Conservation (phyloP, 306 rosid species). For the Gynostemma pentaphyllum region DNA sequence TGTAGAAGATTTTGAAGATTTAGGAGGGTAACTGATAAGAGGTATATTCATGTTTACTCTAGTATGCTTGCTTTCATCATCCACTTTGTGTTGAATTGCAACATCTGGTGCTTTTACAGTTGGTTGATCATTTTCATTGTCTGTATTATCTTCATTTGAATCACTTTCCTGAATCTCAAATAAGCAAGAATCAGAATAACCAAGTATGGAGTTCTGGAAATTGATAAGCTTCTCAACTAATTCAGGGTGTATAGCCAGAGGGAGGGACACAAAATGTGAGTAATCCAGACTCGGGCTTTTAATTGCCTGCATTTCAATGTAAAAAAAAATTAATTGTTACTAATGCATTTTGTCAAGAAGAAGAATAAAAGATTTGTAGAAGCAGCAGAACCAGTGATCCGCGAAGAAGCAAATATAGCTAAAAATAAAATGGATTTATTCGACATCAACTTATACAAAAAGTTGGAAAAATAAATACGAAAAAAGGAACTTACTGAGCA, state of each 20-base stretch:
- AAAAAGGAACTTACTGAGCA: not conserved
- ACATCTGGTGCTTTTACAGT: constrained; percentile 38
- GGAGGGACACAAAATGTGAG: constrained; percentile 89
- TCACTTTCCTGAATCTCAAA: constrained; percentile 30
- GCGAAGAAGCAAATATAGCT: not conserved
- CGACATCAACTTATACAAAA: not conserved
- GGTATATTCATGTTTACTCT: constrained; percentile 50
- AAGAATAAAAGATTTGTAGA: not conserved
- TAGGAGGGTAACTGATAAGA: constrained; percentile 51
- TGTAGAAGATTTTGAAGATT: constrained; percentile 36
- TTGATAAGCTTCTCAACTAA: constrained; percentile 59
- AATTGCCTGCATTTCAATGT: constrained; percentile 36
- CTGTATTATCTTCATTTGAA: constrained; percentile 34
- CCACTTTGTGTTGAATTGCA: constrained; percentile 46
- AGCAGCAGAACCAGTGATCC: not conserved
- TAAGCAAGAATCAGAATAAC: constrained; percentile 25
- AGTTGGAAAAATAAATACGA: not conserved
- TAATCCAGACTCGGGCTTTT: constrained; percentile 70
- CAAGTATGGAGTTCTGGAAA: constrained; percentile 62
- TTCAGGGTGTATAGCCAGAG: constrained; percentile 86
- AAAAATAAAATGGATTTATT: not conserved
- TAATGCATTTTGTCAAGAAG: not conserved
- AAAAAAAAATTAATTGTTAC: not conserved
- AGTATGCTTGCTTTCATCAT: constrained; percentile 27
- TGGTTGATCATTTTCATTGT: constrained; percentile 30